Evolutionary conservation across 106 monocot species (phyloP).

Genomic region (Dendrobium huoshanense): DNA sequence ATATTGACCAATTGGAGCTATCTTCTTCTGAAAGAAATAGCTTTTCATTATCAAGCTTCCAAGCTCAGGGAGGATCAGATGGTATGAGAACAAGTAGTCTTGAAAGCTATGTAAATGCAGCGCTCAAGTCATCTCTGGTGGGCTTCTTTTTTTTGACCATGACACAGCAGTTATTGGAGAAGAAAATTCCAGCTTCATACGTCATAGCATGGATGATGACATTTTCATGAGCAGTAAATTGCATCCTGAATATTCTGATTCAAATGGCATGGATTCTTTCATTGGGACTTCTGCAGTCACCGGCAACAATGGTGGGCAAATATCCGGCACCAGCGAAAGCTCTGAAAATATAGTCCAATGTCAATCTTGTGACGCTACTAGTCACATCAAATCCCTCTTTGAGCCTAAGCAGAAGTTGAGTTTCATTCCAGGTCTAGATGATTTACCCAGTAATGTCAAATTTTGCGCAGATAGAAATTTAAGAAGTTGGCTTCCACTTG

Average conservation of each 20-base stretch:
- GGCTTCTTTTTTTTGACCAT: no score
- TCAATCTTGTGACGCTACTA: neutral
- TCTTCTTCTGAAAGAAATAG: neutral
- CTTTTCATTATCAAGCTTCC: neutral
- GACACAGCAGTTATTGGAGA: no score
- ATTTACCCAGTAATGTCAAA: conserved; percentile 17
- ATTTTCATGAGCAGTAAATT: neutral
- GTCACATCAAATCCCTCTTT: neutral
- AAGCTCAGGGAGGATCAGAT: neutral
- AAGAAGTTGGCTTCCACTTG: conserved; percentile 18
- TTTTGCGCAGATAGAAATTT: conserved; percentile 11
- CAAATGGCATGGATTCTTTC: neutral
- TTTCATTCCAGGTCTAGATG: conserved; percentile 1
- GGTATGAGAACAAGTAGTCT: neutral
- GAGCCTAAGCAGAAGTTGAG: conserved; percentile 9
- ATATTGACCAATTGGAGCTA: neutral
- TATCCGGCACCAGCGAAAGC: no score
- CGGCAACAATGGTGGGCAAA: no score
- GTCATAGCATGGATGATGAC: neutral
- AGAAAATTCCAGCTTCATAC: neutral
- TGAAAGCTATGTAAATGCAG: neutral
- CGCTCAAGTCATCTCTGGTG: neutral
- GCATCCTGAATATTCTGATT: neutral
- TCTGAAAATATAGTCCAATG: neutral
- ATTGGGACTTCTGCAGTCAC: neutral